These are phyloP conservation scores for Wallacemonas sp. DNA, from an alignment of 208 protist species.

Conservation along the genomic window DNA sequence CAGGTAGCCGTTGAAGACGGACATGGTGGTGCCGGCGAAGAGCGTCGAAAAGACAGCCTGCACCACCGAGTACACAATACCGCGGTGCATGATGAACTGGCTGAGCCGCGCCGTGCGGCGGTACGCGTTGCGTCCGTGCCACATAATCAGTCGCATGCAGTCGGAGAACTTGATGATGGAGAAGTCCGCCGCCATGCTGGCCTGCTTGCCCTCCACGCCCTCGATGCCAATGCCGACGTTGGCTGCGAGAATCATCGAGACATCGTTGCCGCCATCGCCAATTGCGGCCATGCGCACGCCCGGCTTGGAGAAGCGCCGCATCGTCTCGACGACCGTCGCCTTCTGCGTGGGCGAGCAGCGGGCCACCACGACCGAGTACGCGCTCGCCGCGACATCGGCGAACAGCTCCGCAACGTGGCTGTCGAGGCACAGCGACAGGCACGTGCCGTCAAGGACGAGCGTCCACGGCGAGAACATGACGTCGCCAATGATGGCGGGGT, in stretches of 20 bases:
- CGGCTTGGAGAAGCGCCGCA: slow-evolving; percentile 54
- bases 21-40: slow-evolving; percentile 97
- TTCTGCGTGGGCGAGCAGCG: slow-evolving; percentile 98
- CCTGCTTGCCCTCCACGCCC: slow-evolving; percentile 98
- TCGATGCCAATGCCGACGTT: slow-evolving; percentile 98
- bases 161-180: slow-evolving; percentile 96
- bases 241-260: slow-evolving; percentile 95
- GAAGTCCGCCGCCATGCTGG: slow-evolving; percentile 98
- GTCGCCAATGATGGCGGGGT: slow-evolving; percentile 13
- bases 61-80: slow-evolving; percentile 98
- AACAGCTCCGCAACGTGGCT: slow-evolving; percentile 42
- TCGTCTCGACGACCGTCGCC: slow-evolving; percentile 92
- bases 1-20: slow-evolving; percentile 97
- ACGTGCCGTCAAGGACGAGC: slow-evolving; percentile 81
- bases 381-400: slow-evolving; percentile 48
- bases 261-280: slow-evolving; percentile 99
- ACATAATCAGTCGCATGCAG: slow-evolving; percentile 86
- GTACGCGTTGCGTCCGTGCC: slow-evolving; percentile 91
- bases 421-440: slow-evolving; percentile 66
- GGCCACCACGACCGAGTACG: slow-evolving; percentile 95
- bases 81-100: slow-evolving; percentile 99
- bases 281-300: slow-evolving; percentile 92
- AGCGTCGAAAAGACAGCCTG: slow-evolving; percentile 97
- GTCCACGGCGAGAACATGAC: slow-evolving; percentile 41
- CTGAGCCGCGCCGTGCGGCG: slow-evolving; percentile 90